Base-by-base conservation (phyloP, 2,329 filamentous ascomycete genomes). In the Sclerotinia glacialis region DNA sequence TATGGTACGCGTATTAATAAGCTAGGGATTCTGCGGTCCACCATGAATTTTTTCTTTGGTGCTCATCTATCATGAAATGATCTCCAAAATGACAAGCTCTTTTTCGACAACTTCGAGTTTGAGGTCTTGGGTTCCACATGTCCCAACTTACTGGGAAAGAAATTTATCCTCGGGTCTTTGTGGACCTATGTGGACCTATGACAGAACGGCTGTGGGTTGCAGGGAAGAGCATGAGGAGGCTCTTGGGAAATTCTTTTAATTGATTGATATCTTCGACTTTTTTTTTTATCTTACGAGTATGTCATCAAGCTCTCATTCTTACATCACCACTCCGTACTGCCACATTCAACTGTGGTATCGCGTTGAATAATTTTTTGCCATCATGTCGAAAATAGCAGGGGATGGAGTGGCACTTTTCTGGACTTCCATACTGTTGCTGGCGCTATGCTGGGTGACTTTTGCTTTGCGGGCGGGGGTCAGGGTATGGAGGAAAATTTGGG, bases 361-460 rank as follows among this genome's bases (percentile, higher is more conserved):
- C 37, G 16, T 2, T 26, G 11, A 56, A 16, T 26, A 31, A 21
- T 1, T 34, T 34, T 21, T 44, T 64, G 52, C 50, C 67, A 67
- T 50, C 60, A 75, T 76, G 73, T 60, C 69, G 28, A 64, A 69
- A 23, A 70, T 72, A 52, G 69, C 65, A 52, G 74, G 73, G 28
- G 70, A 74, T 49, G 74, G 74, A 28, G 66, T 74, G 42, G 49
- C 68, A 11, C 68, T 75, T 21, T 70, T 76, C 16, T 71, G 70
- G 54, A 66, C 72, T 47, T 72, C 74, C 31, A 69, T 72, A 18
- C 18, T 74, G 3, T 62, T 76, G 52, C 52, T 76, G 31, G 60
- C 54, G 12, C 44, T 75, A 34, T 70, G 65, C 21, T 76, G 74
- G 74, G 7, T 72, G 11, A 71, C 69, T 14, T 71, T 74, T 50